phyloP scores from a whole-genome alignment of 768 basidiomycete species.

The Leccinum obscurum region DNA sequence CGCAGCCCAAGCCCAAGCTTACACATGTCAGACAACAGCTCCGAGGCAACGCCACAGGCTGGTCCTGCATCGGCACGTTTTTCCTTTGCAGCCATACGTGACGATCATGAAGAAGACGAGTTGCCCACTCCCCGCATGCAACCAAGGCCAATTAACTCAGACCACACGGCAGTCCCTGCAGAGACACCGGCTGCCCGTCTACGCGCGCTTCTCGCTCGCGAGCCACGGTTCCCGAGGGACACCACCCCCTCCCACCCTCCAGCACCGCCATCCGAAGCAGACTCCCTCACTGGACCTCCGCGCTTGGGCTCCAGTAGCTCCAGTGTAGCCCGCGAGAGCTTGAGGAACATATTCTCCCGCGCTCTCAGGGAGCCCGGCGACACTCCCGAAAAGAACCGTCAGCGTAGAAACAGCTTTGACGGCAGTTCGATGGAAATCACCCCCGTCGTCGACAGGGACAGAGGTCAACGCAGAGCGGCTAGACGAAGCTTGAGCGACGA shows the following conservation, averaged over 20 bases:
- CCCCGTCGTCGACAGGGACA: constrained; percentile 44
- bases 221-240: constrained; percentile 41
- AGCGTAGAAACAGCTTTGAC: constrained; percentile 60
- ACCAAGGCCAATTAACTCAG: constrained; percentile 18
- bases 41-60: constrained; percentile 24
- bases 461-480: constrained; percentile 47
- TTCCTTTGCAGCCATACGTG: constrained; percentile 8
- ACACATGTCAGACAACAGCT: constrained; percentile 5
- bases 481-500: constrained; percentile 68
- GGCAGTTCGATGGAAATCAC: constrained; percentile 58
- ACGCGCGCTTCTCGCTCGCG: constrained; percentile 57
- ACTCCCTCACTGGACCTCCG: constrained; percentile 14
- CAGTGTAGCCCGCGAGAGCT: constrained; percentile 54
- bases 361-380: constrained; percentile 63
- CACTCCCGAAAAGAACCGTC: constrained; percentile 56
- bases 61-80: constrained; percentile 20
- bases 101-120: constrained; percentile 30
- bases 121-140: constrained; percentile 32
- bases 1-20: constrained; percentile 19
- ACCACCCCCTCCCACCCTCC: constrained; percentile 29
- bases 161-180: constrained; percentile 16
- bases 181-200: constrained; percentile 62
- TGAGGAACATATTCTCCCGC: constrained; percentile 67
- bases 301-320: constrained; percentile 34
- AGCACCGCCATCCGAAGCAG: constrained; percentile 29